Base-by-base conservation (phyloP, 495 filamentous ascomycete species). In the Cercophora newfieldiana region DNA sequence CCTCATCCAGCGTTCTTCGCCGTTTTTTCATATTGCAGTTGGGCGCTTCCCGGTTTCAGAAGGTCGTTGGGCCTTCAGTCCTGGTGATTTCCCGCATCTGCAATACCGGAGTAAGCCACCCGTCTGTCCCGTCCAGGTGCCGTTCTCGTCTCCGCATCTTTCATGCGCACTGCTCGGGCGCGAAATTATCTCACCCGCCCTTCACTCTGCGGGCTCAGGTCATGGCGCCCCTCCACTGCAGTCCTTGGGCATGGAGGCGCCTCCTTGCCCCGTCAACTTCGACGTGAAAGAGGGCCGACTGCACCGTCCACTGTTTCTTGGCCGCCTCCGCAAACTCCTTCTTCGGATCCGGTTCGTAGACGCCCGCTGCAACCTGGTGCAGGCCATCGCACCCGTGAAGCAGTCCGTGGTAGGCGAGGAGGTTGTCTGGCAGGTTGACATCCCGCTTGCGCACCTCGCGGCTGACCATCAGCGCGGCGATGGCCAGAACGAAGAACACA, bases 271-370 rank as follows among this genome's bases (percentile, higher is more conserved):
- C 54, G 4, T 57, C 54, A 7, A 57, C 54, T n/a, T 57, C 54
- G n/a, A 57, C 26, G 26, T 57, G 54, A 57, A 57, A 57, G 21
- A 57, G 26, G 18, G 54, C 54, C 54, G 54, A 14, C 54, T 57
- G 29, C 10, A 57, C 54, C 16, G 21, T 57, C 54, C 54, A 57
- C 54, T 57, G 54, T 25, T 57, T 57, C 26, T 57, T 57, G 16
- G 54, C 54, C 5, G 54, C 54, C 26, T 57, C 54, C 24, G 24
- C n/a, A n/a, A 57, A 57, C 16, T 57, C 54, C 25, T 8, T 7
- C 16, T 57, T 26, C 7, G 28, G 28, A 26, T 30, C 19, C 21
- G 54, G 54, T 26, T 57, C 54, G 26, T 28, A 31, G 21, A 57
- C 54, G 26, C 24, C 54, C 21, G 25, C 54, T 8, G 54, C 54